Evolutionary conservation across 495 filamentous ascomycete genomes (phyloP).

Genomic region (Neurospora africana): DNA sequence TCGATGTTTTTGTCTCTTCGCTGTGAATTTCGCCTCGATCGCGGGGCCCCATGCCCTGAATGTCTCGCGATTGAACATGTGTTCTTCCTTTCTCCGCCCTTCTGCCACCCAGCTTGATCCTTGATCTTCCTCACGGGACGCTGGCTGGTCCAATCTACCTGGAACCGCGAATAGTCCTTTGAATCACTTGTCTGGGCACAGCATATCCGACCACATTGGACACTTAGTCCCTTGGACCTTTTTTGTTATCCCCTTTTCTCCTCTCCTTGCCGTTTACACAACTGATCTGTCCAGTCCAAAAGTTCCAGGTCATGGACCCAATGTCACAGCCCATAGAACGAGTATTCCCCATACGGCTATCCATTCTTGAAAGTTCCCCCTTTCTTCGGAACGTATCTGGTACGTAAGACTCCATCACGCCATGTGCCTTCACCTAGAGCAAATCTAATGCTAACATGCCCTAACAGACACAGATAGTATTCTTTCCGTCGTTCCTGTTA

Average conservation of each 20-base stretch:
- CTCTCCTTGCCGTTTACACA: not conserved
- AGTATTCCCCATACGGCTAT: slow-evolving; percentile 18
- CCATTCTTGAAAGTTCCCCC: slow-evolving; percentile 15
- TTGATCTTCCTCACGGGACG: not conserved
- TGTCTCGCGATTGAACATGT: not conserved
- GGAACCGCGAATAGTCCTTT: not conserved
- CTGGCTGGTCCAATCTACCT: not conserved
- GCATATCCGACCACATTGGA: not conserved
- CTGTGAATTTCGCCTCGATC: not conserved
- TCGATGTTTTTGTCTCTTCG: not conserved
- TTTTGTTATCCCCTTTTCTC: not conserved
- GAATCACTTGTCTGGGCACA: not conserved
- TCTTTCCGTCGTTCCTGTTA: slow-evolving; percentile 1
- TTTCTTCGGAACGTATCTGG: slow-evolving; percentile 9
- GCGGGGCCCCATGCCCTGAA: not conserved
- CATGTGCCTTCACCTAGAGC: not conserved
- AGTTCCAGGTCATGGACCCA: slow-evolving; percentile 3
- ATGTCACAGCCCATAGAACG: slow-evolving; percentile 9
- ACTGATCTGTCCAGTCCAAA: not conserved
- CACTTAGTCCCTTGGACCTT: not conserved
- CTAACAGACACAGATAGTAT: not conserved
- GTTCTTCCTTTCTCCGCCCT: not conserved
- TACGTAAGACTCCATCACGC: not conserved
- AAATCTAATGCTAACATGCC: not conserved
- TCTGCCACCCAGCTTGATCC: not conserved